Evolutionary conservation across 2,329 filamentous ascomycete species (phyloP), one percentile per base, ranked within the genome.

Genomic region (Myriosclerotinia scirpicola): DNA sequence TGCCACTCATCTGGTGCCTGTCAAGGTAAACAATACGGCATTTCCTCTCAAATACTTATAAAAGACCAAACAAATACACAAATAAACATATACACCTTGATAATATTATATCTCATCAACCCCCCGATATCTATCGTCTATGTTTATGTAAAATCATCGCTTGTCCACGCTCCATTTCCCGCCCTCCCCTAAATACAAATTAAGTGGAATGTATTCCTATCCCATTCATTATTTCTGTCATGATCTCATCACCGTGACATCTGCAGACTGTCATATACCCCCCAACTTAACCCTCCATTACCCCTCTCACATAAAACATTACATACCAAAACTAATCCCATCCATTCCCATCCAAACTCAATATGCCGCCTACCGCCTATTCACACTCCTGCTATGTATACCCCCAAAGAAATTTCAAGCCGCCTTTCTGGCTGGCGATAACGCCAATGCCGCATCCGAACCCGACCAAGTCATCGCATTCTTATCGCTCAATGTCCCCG

Each of bases 401-500:
- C 26, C 36, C 48, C 36, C 8, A 54, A 46, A 44, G 12, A 64
- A 14, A 50, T 36, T 17, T 60, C 42, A 60, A 65, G 44, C 59
- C 61, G 56, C 36, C 53, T 36, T 62, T 50, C 54, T 65, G 15
- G 38, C 50, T 50, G 62, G 63, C 34, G 63, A 59, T 40, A 52
- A 42, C 56, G 44, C 36, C 64, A 54, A 59, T 59, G 42, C 63
- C 22, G 44, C 67, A 62, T 67, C 67, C 15, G 67, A 69, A 12
- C 58, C 68, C 48, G 69, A 70, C 20, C 44, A 65, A 67, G 46
- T 44, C 38, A 67, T 58, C 34, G 44, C 44, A 22, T 65, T 46
- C 54, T 58, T 60, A 17, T 60, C 63, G 44, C 63, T 65, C 5
- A 70, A 54, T 2, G 63, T 69, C 1, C 70, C 71, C 42, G 68